A percentile compares a stretch with the other conserved stretches of the same genome.
These are phyloP conservation scores for Botrytis cinerea DNA, from an alignment of 2,329 filamentous ascomycete species.

Conservation along the genomic window DNA sequence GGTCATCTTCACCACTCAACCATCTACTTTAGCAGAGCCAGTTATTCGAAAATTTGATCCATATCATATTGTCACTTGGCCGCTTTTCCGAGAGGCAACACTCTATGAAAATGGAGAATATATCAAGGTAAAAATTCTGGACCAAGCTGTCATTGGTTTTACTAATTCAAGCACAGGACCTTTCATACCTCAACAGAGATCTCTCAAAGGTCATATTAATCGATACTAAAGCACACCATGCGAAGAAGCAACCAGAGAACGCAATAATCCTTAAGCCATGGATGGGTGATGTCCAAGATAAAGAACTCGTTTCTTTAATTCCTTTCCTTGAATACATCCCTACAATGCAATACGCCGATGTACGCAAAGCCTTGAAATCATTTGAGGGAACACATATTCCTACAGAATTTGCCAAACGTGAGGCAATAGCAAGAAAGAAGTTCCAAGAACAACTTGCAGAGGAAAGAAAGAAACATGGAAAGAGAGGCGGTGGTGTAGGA, in stretches of 20 bases:
- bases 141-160: neutral
- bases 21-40: conserved; percentile 80
- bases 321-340: conserved; percentile 97
- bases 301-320: conserved; percentile 82
- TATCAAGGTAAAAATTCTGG: conserved; percentile 69
- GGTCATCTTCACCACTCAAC: conserved; percentile 90
- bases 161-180: conserved; percentile 61
- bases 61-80: conserved; percentile 93
- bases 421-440: conserved; percentile 80
- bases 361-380: conserved; percentile 81
- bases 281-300: conserved; percentile 81
- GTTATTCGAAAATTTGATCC: conserved; percentile 92
- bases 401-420: conserved; percentile 82
- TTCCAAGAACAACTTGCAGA: conserved; percentile 77
- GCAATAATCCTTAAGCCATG: conserved; percentile 89
- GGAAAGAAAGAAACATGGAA: conserved; percentile 64
- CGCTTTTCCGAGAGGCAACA: conserved; percentile 93
- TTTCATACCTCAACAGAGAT: conserved; percentile 96
- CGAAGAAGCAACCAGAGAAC: conserved; percentile 92
- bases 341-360: conserved; percentile 87
- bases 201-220: conserved; percentile 93
- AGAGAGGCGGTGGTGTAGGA: conserved; percentile 60
- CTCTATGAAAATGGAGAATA: conserved; percentile 95
- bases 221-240: conserved; percentile 80
- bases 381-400: conserved; percentile 91